phyloP scores from a whole-genome alignment of 1,284 basidiomycete genomes.

The Exsudoporus floridanus region DNA sequence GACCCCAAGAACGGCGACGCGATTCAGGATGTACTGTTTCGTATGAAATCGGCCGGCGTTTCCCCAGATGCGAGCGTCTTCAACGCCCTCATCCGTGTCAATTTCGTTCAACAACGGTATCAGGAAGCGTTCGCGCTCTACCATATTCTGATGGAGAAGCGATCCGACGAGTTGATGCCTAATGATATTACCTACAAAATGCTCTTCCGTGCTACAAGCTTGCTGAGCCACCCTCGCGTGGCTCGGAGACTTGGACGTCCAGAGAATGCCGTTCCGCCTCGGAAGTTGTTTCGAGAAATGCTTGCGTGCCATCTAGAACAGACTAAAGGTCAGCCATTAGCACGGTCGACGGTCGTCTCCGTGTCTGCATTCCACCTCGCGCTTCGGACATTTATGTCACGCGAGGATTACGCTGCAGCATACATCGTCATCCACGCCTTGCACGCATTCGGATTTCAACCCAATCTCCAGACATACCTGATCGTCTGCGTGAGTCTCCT shows the following conservation, averaged over 20 bases:
- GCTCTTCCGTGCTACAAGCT: conserved; percentile 42
- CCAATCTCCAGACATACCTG: conserved; percentile 42
- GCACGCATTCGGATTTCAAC: conserved; percentile 28
- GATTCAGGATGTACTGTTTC: conserved; percentile 39
- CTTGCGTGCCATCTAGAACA: conserved; percentile 36
- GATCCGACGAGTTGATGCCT: conserved; percentile 35
- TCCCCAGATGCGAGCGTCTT: conserved; percentile 42
- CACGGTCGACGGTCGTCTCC: conserved; percentile 34
- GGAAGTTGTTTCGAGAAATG: conserved; percentile 51
- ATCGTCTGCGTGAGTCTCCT: conserved; percentile 37
- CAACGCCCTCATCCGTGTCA: conserved; percentile 46
- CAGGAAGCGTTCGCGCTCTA: conserved; percentile 47
- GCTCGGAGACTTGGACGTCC: conserved; percentile 23
- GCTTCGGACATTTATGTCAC: conserved; percentile 44
- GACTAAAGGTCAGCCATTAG: conserved; percentile 12
- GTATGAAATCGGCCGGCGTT: conserved; percentile 42
- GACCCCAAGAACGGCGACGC: conserved; percentile 31
- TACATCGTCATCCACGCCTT: conserved; percentile 41
- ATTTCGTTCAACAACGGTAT: conserved; percentile 36
- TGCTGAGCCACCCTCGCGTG: conserved; percentile 23
- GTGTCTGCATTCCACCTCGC: conserved; percentile 41
- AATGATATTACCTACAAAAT: conserved; percentile 46
- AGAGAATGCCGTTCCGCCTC: conserved; percentile 35
- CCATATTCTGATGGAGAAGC: conserved; percentile 35
- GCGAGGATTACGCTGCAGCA: conserved; percentile 48